phyloP scores from a whole-genome alignment of 148 eudicot genomes.

The Fallopia convolvulus region DNA sequence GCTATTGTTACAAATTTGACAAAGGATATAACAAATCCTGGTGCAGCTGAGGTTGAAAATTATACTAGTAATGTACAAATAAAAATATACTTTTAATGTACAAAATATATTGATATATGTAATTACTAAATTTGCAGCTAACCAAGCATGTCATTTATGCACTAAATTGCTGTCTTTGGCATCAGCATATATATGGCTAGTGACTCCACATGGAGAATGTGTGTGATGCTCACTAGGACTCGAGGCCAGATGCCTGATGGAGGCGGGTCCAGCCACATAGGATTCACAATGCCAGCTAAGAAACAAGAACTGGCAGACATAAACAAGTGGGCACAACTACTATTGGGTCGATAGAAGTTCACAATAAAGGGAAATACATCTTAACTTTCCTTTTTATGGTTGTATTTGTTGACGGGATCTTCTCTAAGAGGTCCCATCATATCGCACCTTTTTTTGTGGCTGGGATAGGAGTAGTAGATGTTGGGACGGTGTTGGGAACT shows the following conservation, averaged over 20 bases:
- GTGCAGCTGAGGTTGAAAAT: too few relatives aligned
- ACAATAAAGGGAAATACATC: neutral
- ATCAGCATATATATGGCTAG: neutral
- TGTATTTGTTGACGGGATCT: neutral
- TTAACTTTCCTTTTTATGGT: neutral
- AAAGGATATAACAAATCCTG: too few relatives aligned
- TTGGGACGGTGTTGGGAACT: too few relatives aligned
- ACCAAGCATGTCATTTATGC: too few relatives aligned
- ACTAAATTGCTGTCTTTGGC: neutral
- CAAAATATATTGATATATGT: too few relatives aligned
- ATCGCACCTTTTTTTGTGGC: neutral
- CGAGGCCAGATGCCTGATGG: neutral
- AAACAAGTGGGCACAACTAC: neutral
- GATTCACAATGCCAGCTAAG: neutral
- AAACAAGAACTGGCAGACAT: too few relatives aligned
- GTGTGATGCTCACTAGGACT: conserved; percentile 3
- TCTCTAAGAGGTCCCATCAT: neutral
- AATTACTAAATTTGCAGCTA: too few relatives aligned
- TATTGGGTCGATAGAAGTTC: neutral
- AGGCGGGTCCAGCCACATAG: neutral
- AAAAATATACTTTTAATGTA: too few relatives aligned
- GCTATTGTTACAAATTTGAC: too few relatives aligned
- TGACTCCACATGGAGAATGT: neutral
- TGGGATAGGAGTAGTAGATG: neutral
- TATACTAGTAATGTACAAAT: too few relatives aligned